Percentiles rank a stretch among this genome's conserved stretches.
phyloP scores from a whole-genome alignment of 2,329 filamentous ascomycete species.

The Paraphaeosphaeria sporulosa region DNA sequence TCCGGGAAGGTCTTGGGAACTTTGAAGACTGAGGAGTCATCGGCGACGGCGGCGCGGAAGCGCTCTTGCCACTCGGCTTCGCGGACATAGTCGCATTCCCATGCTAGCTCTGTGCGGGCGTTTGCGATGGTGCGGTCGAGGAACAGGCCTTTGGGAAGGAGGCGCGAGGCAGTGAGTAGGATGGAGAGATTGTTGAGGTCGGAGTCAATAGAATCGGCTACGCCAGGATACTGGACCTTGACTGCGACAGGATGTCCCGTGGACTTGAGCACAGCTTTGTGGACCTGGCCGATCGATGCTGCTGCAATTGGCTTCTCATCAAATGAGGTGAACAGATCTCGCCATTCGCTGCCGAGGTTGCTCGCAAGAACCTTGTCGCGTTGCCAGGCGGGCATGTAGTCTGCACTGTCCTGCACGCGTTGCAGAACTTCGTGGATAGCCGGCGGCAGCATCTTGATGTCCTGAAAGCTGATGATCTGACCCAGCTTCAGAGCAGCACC shows the following conservation, averaged over 20 bases:
- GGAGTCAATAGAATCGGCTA: constrained; percentile 94
- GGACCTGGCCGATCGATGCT: constrained; percentile 96
- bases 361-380: constrained; percentile 80
- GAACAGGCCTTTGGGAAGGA: constrained; percentile 90
- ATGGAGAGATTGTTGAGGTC: constrained; percentile 93
- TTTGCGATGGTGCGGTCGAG: constrained; percentile 98
- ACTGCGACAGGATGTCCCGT: constrained; percentile 83
- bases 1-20: constrained; percentile 81
- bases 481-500: constrained; percentile 96
- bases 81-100: constrained; percentile 95
- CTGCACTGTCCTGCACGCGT: constrained; percentile 92
- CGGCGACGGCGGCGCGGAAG: constrained; percentile 79
- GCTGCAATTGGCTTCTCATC: constrained; percentile 93
- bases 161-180: constrained; percentile 85
- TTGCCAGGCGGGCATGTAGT: constrained; percentile 97
- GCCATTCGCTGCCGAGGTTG: constrained; percentile 86
- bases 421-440: constrained; percentile 90
- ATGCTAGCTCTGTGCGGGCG: constrained; percentile 86
- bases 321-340: constrained; percentile 81
- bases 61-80: constrained; percentile 82
- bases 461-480: constrained; percentile 97
- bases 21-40: constrained; percentile 75
- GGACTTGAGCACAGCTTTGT: constrained; percentile 80
- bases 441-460: constrained; percentile 90
- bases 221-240: constrained; percentile 97